Conservation (phyloP, 345 rosid species). For the Adansonia digitata region DNA sequence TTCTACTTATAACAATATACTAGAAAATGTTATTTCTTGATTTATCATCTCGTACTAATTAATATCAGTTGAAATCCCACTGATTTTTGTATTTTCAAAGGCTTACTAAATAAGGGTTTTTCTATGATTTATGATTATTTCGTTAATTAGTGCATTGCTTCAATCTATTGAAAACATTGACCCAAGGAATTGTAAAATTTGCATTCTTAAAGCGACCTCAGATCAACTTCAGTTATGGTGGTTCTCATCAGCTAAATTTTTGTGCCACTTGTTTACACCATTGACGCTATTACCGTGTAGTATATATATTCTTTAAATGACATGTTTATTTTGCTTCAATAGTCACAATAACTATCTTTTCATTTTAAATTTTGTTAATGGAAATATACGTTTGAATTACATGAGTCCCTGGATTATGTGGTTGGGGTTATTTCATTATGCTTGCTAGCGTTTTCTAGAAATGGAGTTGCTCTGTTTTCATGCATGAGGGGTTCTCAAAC, state of each 20-base stretch:
- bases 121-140: neutral
- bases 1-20: neutral
- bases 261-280: neutral
- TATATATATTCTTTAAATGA: neutral
- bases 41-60: neutral
- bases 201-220: neutral
- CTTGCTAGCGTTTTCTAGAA: neutral
- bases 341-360: neutral
- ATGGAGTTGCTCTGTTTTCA: neutral
- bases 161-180: neutral
- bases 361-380: neutral
- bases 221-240: neutral
- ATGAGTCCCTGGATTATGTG: neutral
- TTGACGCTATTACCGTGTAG: neutral
- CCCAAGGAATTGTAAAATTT: neutral
- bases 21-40: neutral
- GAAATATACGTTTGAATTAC: neutral
- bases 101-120: neutral
- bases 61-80: neutral
- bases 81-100: neutral
- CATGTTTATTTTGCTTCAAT: neutral
- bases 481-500: neutral
- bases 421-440: neutral
- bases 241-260: neutral
- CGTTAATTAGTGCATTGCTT: neutral